Evolutionary conservation across 176 grass and related monocot genomes (phyloP).

Genomic region (Dendrocalamus sinicus): DNA sequence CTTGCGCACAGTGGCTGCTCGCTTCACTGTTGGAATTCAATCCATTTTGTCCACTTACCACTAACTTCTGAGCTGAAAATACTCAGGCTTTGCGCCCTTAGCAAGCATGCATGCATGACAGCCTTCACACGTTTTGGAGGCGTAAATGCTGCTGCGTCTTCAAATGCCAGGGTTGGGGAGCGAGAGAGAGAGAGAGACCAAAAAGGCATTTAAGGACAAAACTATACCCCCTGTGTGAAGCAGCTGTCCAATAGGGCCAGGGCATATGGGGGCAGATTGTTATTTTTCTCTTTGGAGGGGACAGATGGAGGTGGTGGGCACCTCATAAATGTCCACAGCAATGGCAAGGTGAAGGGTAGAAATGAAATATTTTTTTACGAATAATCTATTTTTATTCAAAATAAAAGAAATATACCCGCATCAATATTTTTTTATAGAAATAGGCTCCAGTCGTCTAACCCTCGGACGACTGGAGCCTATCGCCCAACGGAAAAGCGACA

Average conservation of each 20-base stretch:
- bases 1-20: slow-evolving; percentile 42
- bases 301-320: slow-evolving; percentile 51
- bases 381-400: no score
- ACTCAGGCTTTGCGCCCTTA: slow-evolving; percentile 45
- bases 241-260: slow-evolving; percentile 50
- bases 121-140: slow-evolving; percentile 34
- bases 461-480: no score
- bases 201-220: slow-evolving; percentile 56
- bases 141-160: slow-evolving; percentile 39
- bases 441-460: no score
- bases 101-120: slow-evolving; percentile 35
- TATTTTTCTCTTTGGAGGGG: slow-evolving; percentile 40
- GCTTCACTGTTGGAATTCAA: slow-evolving; percentile 61
- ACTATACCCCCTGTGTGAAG: slow-evolving; percentile 48
- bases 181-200: not conserved
- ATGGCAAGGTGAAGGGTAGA: slow-evolving; percentile 15
- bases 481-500: no score
- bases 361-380: no score
- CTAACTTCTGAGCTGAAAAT: slow-evolving; percentile 49
- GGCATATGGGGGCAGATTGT: slow-evolving; percentile 6
- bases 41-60: slow-evolving; percentile 58
- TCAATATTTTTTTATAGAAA: no score
- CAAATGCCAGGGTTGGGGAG: not conserved
- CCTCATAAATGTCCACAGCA: slow-evolving; percentile 49
- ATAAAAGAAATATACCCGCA: no score